Conservation (phyloP, 2,329 filamentous ascomycete species). For the Aulographum hederae region DNA sequence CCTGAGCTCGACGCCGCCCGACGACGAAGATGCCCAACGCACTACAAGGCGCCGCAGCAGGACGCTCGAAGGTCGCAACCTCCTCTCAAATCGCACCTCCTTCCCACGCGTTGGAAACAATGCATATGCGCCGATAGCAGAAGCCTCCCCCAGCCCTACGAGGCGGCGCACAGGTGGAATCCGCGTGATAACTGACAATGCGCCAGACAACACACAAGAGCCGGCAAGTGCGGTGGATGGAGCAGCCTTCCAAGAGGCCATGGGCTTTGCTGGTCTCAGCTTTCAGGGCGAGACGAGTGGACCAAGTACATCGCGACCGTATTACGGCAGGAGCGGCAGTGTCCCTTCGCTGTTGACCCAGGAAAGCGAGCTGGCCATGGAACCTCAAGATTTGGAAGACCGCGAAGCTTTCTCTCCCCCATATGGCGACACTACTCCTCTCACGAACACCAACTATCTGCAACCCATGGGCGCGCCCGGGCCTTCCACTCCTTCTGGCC, state of each 20-base stretch:
- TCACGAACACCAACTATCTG: conserved; percentile 39
- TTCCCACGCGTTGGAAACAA: too few relatives aligned
- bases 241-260: conserved; percentile 29
- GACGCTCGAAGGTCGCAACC: too few relatives aligned
- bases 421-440: conserved; percentile 39
- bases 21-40: too few relatives aligned
- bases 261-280: conserved; percentile 26
- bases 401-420: conserved; percentile 31
- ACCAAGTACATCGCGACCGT: conserved; percentile 8
- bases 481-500: conserved; percentile 19
- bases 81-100: neutral
- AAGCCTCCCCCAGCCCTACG: neutral
- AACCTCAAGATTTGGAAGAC: neutral
- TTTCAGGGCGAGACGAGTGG: conserved; percentile 22
- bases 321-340: conserved; percentile 4
- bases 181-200: too few relatives aligned
- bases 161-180: too few relatives aligned
- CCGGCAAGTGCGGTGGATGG: conserved; percentile 25
- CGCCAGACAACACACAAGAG: too few relatives aligned
- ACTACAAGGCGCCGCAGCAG: too few relatives aligned
- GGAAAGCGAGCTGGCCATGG: conserved; percentile 6
- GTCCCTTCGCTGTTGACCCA: conserved; percentile 2
- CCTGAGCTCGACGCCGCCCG: conserved; percentile 29
- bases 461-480: conserved; percentile 35
- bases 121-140: neutral